Conservation (phyloP, 805 yeast species). For the Candida chauliodis region DNA sequence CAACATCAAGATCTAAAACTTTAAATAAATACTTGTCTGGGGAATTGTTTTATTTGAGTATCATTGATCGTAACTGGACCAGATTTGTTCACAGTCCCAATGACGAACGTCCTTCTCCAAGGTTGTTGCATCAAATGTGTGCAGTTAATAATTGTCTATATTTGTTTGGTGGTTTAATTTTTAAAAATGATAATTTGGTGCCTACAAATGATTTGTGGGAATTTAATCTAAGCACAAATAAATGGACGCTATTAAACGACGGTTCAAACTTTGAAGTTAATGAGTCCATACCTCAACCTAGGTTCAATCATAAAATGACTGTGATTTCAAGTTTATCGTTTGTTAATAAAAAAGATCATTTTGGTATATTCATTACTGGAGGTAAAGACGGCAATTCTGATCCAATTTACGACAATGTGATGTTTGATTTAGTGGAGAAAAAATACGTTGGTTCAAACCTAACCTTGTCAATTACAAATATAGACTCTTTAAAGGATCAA, state of each 20-base stretch:
- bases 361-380: slow-evolving; percentile 52
- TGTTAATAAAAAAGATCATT: slow-evolving; percentile 36
- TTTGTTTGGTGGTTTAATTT: slow-evolving; percentile 61
- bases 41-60: slow-evolving; percentile 59
- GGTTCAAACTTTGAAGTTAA: slow-evolving; percentile 18
- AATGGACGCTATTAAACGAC: slow-evolving; percentile 53
- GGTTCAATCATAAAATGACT: slow-evolving; percentile 55
- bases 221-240: slow-evolving; percentile 48
- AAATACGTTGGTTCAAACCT: slow-evolving; percentile 22
- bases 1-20: slow-evolving; percentile 23
- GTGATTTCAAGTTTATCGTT: slow-evolving; percentile 35
- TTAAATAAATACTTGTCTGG: slow-evolving; percentile 47
- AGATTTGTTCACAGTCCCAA: slow-evolving; percentile 28
- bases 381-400: slow-evolving; percentile 41
- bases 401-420: slow-evolving; percentile 28
- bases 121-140: slow-evolving; percentile 60
- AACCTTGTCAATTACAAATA: background rate
- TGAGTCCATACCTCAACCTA: slow-evolving; percentile 25
- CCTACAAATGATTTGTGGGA: slow-evolving; percentile 70
- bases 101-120: slow-evolving; percentile 33
- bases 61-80: slow-evolving; percentile 59
- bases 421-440: slow-evolving; percentile 45
- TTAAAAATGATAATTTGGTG: slow-evolving; percentile 15
- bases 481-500: slow-evolving; percentile 11
- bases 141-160: slow-evolving; percentile 49